Conservation (phyloP, 352 stramenopile genomes). For the Pythium insidiosum region DNA sequence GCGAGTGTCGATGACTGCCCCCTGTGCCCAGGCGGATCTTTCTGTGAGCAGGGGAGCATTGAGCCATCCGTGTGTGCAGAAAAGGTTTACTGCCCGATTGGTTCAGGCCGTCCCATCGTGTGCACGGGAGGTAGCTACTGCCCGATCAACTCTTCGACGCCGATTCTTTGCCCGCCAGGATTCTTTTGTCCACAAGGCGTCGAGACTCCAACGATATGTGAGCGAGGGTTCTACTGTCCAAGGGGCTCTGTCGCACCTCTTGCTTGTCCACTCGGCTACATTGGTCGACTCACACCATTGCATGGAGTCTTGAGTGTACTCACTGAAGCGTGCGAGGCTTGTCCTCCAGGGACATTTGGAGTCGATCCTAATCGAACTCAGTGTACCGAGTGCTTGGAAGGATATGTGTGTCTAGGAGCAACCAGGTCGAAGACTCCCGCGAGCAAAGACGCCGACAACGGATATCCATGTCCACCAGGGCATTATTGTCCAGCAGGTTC, state of each 20-base stretch:
- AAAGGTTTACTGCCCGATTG: slow-evolving; percentile 50
- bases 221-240: slow-evolving; percentile 68
- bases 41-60: slow-evolving; percentile 34
- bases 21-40: slow-evolving; percentile 49
- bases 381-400: slow-evolving; percentile 63
- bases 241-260: slow-evolving; percentile 33
- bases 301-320: slow-evolving; percentile 38
- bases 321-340: slow-evolving; percentile 57
- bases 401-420: slow-evolving; percentile 79
- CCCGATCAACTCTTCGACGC: slow-evolving; percentile 53
- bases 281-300: slow-evolving; percentile 43
- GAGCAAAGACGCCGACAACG: slow-evolving; percentile 50
- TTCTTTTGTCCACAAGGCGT: slow-evolving; percentile 61
- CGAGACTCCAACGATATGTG: slow-evolving; percentile 25
- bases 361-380: slow-evolving; percentile 65
- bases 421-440: slow-evolving; percentile 51
- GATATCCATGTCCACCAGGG: slow-evolving; percentile 78
- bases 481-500: slow-evolving; percentile 66
- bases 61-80: slow-evolving; percentile 39
- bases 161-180: slow-evolving; percentile 51
- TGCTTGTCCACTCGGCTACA: slow-evolving; percentile 73
- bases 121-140: slow-evolving; percentile 74
- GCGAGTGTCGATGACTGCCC: slow-evolving; percentile 31
- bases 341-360: slow-evolving; percentile 71
- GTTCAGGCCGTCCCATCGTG: slow-evolving; percentile 29